These are phyloP conservation scores for Tetradesmus obliquus DNA, from an alignment of 139 green algal genomes.

Conservation along the genomic window DNA sequence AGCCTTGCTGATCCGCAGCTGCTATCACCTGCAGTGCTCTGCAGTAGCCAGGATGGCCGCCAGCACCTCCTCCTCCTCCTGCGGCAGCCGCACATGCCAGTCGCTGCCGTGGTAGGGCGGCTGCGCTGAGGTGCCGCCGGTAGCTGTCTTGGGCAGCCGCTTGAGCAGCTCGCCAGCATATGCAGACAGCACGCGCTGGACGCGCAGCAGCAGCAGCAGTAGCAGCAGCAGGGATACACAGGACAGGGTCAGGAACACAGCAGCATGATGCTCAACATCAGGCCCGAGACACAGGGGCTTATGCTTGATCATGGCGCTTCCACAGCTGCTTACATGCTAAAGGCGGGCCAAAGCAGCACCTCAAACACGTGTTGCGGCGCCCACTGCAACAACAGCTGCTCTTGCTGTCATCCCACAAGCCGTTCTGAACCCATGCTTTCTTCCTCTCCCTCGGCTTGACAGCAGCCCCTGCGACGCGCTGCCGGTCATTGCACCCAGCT, in stretches of 20 bases:
- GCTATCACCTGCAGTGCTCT: constrained; percentile 87
- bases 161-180: constrained; percentile 84
- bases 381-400: no score
- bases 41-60: constrained; percentile 92
- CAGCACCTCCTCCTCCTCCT: constrained; percentile 72
- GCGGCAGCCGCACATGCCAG: constrained; percentile 74
- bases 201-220: not conserved
- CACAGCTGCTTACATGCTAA: no score
- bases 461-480: no score
- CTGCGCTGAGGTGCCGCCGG: constrained; percentile 53
- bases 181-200: constrained; percentile 77
- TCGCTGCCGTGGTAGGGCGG: constrained; percentile 62
- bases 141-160: constrained; percentile 82
- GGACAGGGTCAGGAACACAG: not conserved
- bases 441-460: no score
- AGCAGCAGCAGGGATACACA: not conserved
- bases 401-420: no score
- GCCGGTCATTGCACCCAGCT: not conserved
- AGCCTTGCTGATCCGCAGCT: not conserved
- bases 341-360: no score
- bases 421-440: no score
- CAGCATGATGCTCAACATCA: no score
- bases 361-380: no score
- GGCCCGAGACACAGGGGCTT: no score
- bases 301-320: no score